Evolutionary conservation across 2,329 filamentous ascomycete species (phyloP).

Genomic region (Microcyclospora tardicrescens): DNA sequence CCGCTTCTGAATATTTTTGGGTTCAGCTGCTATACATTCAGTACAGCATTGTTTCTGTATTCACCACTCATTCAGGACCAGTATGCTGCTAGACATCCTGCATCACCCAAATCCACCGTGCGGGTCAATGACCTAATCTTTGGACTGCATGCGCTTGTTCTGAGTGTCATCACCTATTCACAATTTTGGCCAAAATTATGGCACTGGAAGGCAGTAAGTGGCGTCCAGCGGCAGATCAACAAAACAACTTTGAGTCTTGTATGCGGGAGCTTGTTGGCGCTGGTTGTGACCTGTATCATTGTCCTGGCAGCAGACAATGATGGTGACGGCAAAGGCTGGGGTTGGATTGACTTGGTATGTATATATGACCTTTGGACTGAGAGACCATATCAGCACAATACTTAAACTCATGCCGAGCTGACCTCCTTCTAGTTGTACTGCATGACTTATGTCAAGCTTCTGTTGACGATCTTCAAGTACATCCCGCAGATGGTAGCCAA

Average conservation of each 20-base stretch:
- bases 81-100: slow-evolving; percentile 68
- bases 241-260: slow-evolving; percentile 56
- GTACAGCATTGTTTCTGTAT: slow-evolving; percentile 63
- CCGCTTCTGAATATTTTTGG: slow-evolving; percentile 61
- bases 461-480: slow-evolving; percentile 85
- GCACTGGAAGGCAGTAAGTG: slow-evolving; percentile 51
- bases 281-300: slow-evolving; percentile 35
- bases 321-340: slow-evolving; percentile 40
- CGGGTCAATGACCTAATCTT: slow-evolving; percentile 84
- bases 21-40: slow-evolving; percentile 59
- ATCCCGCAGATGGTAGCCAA: slow-evolving; percentile 76
- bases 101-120: slow-evolving; percentile 66
- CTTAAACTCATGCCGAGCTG: slow-evolving; percentile 29
- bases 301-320: slow-evolving; percentile 34
- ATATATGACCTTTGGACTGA: slow-evolving; percentile 3
- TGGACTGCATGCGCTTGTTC: slow-evolving; percentile 62
- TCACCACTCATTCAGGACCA: slow-evolving; percentile 64
- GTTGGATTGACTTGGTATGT: slow-evolving; percentile 51
- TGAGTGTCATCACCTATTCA: slow-evolving; percentile 60
- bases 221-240: slow-evolving; percentile 40
- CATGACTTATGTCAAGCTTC: slow-evolving; percentile 76
- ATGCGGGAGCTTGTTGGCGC: slow-evolving; percentile 50
- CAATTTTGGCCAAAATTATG: slow-evolving; percentile 64
- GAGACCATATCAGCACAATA: slow-evolving; percentile 6
- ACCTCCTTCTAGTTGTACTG: slow-evolving; percentile 41